Evolutionary conservation across 1,284 basidiomycete species (phyloP).

Genomic region (Omphalotus olearius): DNA sequence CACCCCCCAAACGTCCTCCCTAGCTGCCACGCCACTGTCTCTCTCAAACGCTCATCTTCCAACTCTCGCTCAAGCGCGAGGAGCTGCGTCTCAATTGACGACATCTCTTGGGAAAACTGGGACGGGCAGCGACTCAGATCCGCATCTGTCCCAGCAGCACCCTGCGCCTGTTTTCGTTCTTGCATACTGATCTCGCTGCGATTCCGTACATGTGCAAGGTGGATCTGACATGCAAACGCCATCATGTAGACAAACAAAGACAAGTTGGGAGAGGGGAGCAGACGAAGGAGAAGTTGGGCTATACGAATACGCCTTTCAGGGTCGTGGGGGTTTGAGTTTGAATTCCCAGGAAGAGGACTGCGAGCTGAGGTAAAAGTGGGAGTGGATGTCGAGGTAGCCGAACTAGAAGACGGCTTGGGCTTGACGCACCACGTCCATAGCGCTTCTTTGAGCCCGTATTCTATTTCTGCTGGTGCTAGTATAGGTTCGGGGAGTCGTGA

Average conservation of each 20-base stretch:
- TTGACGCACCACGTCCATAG: conserved; percentile 50
- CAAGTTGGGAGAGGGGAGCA: conserved; percentile 54
- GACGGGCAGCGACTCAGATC: too few species aligned
- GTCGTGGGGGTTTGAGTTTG: conserved; percentile 19
- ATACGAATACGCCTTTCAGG: conserved; percentile 31
- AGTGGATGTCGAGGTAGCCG: neutral
- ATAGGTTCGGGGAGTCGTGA: conserved; percentile 51
- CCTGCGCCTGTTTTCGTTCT: neutral
- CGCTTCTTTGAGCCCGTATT: conserved; percentile 32
- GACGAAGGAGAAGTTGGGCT: conserved; percentile 53
- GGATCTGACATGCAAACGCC: conserved; percentile 47
- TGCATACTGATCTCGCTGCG: neutral
- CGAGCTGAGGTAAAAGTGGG: too few species aligned
- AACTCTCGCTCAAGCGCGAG: conserved; percentile 23
- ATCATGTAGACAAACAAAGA: conserved; percentile 59
- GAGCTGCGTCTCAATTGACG: conserved; percentile 1
- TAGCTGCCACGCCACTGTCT: conserved; percentile 14
- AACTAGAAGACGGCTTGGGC: conserved; percentile 33
- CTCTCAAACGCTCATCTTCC: conserved; percentile 22
- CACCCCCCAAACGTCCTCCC: conserved; percentile 30
- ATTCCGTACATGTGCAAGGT: conserved; percentile 18
- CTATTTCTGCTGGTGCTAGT: conserved; percentile 28
- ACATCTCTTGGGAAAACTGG: neutral
- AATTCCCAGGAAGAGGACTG: too few species aligned
- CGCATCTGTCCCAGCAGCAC: too few species aligned